Percentiles rank a stretch among this genome's conserved stretches.
phyloP scores from a whole-genome alignment of 1,139 yeast species.

The Kurtzmaniella quercitrusa region DNA sequence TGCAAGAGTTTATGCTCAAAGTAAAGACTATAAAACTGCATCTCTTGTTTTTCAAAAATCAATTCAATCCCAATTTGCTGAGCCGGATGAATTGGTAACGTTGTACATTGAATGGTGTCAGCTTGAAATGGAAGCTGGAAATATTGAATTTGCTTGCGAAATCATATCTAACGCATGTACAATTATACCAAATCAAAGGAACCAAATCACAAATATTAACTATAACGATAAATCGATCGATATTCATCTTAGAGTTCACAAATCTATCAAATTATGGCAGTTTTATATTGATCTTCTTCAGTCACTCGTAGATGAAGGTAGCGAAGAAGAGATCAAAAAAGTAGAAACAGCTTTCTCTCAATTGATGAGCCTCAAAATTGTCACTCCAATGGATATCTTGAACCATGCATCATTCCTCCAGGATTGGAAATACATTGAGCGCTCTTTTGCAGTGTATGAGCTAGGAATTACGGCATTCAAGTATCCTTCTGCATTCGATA shows the following conservation, averaged over 20 bases:
- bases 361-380: conserved; percentile 57
- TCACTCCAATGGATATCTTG: conserved; percentile 64
- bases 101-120: conserved; percentile 76
- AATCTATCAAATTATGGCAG: conserved; percentile 65
- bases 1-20: conserved; percentile 58
- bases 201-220: conserved; percentile 17
- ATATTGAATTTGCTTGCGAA: conserved; percentile 48
- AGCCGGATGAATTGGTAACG: conserved; percentile 60
- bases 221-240: conserved; percentile 43
- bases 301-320: conserved; percentile 43
- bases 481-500: conserved; percentile 59
- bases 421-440: conserved; percentile 42
- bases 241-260: conserved; percentile 58
- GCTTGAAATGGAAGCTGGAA: conserved; percentile 48
- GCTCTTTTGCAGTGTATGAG: conserved; percentile 63
- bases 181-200: conserved; percentile 6
- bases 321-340: conserved; percentile 17
- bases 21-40: conserved; percentile 57
- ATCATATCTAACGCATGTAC: conserved; percentile 44
- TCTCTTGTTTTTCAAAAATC: conserved; percentile 62
- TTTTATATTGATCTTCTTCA: conserved; percentile 73
- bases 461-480: conserved; percentile 56
- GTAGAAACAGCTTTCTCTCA: conserved; percentile 49
- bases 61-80: conserved; percentile 63
- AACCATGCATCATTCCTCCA: conserved; percentile 65